Conservation (phyloP, 148 eudicot species). For the Cornus suecica region DNA sequence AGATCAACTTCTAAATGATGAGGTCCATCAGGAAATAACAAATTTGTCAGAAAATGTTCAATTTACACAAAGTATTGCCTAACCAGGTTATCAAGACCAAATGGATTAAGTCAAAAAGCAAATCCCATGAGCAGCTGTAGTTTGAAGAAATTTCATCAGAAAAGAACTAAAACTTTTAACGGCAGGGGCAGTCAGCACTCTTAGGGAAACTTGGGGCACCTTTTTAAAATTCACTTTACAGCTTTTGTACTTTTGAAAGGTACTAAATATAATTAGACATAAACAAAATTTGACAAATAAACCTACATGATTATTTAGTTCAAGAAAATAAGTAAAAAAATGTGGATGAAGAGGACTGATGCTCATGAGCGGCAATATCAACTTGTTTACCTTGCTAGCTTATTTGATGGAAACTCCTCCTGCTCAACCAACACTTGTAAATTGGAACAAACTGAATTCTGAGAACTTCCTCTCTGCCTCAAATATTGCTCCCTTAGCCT, state of each 20-base stretch:
- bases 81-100: background rate
- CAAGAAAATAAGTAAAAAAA: too few relatives aligned
- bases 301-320: too few relatives aligned
- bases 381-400: constrained; percentile 27
- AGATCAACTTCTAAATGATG: background rate
- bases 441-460: constrained; percentile 11
- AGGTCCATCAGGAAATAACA: background rate
- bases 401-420: constrained; percentile 32
- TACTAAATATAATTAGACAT: too few relatives aligned
- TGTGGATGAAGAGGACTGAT: too few relatives aligned
- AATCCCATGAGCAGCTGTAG: background rate
- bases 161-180: too few relatives aligned
- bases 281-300: too few relatives aligned
- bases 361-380: too few relatives aligned
- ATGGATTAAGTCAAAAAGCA: background rate
- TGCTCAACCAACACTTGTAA: constrained; percentile 21
- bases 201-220: background rate
- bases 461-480: constrained; percentile 32
- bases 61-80: background rate
- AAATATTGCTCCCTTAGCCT: constrained; percentile 44
- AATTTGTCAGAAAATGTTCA: background rate
- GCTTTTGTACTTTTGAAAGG: background rate
- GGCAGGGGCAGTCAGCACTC: background rate
- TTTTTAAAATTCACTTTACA: background rate
- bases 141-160: background rate